Percentiles rank a stretch among this genome's conserved stretches.
These are phyloP conservation scores for Dendrocalamus sinicus DNA, from an alignment of 176 grass and related monocot genomes.

Conservation along the genomic window DNA sequence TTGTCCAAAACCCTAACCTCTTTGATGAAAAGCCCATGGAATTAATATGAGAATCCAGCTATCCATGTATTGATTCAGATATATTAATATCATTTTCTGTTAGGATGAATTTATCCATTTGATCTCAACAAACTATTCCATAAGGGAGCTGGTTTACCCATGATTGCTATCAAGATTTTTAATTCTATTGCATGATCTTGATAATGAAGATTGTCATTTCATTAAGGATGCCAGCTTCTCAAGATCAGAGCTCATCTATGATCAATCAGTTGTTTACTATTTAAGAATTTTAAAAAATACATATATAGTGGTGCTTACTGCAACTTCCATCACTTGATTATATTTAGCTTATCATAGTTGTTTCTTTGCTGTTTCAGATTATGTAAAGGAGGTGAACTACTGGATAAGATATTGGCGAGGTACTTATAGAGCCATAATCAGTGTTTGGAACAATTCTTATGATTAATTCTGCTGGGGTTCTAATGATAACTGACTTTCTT, in stretches of 20 bases:
- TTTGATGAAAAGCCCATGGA: not conserved
- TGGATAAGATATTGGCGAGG: constrained; percentile 94
- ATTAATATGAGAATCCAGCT: not conserved
- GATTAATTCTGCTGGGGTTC: constrained; percentile 29
- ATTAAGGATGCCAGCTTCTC: constrained; percentile 5
- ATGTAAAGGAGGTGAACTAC: constrained; percentile 96
- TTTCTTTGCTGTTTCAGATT: constrained; percentile 67
- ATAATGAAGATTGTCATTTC: not conserved
- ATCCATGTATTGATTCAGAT: not conserved
- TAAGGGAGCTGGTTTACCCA: not conserved
- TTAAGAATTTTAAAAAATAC: constrained; percentile 30
- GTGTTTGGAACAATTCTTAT: constrained; percentile 3
- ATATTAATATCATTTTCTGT: not conserved
- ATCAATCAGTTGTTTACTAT: constrained; percentile 32
- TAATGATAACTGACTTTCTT: constrained; percentile 20
- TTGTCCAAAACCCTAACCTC: not conserved
- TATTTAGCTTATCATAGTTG: constrained; percentile 24
- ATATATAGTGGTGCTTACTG: not conserved
- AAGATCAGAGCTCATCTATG: constrained; percentile 9
- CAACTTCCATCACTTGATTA: constrained; percentile 17
- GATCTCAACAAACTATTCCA: not conserved
- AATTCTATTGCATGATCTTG: not conserved
- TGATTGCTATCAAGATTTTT: constrained; percentile 15
- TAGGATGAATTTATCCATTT: constrained; percentile 10
- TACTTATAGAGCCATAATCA: constrained; percentile 36